Base-by-base conservation (phyloP, 148 eudicot genomes). In the Oxyria digyna region DNA sequence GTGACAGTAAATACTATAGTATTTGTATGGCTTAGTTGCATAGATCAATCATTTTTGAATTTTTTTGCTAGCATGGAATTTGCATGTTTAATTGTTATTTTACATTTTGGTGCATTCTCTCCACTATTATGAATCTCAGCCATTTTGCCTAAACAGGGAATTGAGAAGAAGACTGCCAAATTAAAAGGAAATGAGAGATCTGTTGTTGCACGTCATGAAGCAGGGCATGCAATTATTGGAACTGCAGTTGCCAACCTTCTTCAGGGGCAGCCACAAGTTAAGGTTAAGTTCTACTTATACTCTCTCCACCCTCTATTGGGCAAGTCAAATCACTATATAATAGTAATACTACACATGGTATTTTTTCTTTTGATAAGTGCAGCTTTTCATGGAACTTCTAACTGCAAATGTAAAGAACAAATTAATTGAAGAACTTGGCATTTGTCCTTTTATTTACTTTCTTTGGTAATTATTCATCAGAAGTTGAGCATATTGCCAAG, bases 191-290 rank as follows among this genome's bases (percentile, higher is more conserved):
- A 67, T 75, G 98, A 89, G 81, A 93, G 89, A 81, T 94, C 87
- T 74, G 96, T 89, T 71, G 98, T 93, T 78, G 98, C 98, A 49
- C 87, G 98, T 70, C 98, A 93, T 82, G 98, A 93, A 82, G 98
- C 86, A 75, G 98, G 98, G 67, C 98, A 93, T 81, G 98, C 96
- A 70, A 96, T 93, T 35, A 96, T 93, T 15, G 98, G 98, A 62
- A 89, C 98, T 70, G 98, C 98, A 41, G 84, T 93, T 78, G 96
- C 95, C 26, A 93, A 84, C 68, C 89, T 93, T 82, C 87, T 93
- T 75, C 78, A 87, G 59, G 96, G 98, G 37, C 98, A 93, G 74
- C 98, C 98, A 74, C 89, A 96, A 49, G 98, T 93, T 64, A 87
- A 89, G 95, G 98, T 93, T 81, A 55, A 75, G 42, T 71, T 14